A percentile compares a stretch with the other conserved stretches of the same genome.
These are phyloP conservation scores for Hammondia hammondi DNA, from an alignment of 169 alveolate species.

Conservation along the genomic window DNA sequence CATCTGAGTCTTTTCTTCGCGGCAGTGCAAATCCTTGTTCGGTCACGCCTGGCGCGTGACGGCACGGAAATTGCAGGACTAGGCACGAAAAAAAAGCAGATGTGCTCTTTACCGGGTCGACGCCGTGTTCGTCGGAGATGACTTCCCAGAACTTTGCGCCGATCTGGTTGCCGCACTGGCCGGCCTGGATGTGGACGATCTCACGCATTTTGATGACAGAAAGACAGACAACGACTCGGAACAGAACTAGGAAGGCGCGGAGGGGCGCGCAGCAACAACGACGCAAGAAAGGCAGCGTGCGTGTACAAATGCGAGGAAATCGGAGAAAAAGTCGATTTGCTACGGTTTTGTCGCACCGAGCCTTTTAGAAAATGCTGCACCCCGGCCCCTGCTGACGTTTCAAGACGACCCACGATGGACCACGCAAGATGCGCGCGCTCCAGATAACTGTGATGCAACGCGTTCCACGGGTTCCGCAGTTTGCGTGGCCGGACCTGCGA, in stretches of 20 bases:
- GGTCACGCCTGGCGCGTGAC: not conserved
- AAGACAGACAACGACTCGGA: constrained; percentile 18
- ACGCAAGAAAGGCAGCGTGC: not conserved
- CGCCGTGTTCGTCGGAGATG: constrained; percentile 99
- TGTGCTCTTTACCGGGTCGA: constrained; percentile 90
- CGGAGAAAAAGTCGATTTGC: not conserved
- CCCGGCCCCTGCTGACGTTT: not conserved
- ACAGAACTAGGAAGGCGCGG: not conserved
- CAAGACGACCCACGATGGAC: not conserved
- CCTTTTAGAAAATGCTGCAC: not conserved
- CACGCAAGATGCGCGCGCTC: constrained; percentile 8
- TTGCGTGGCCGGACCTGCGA: not conserved
- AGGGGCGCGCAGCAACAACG: not conserved
- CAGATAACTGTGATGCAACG: not conserved
- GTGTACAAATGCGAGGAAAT: not conserved
- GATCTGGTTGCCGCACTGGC: constrained; percentile 99
- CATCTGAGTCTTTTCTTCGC: not conserved
- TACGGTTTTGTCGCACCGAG: not conserved
- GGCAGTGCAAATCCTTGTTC: not conserved
- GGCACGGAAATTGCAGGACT: not conserved
- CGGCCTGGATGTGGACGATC: constrained; percentile 98
- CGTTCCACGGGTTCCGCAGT: constrained; percentile 1
- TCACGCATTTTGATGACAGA: constrained; percentile 93
- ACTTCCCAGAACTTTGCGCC: constrained; percentile 99
- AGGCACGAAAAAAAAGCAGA: not conserved